These are phyloP conservation scores for Ascochyta clinopodiicola DNA, from an alignment of 2,329 filamentous ascomycete species.

Conservation along the genomic window DNA sequence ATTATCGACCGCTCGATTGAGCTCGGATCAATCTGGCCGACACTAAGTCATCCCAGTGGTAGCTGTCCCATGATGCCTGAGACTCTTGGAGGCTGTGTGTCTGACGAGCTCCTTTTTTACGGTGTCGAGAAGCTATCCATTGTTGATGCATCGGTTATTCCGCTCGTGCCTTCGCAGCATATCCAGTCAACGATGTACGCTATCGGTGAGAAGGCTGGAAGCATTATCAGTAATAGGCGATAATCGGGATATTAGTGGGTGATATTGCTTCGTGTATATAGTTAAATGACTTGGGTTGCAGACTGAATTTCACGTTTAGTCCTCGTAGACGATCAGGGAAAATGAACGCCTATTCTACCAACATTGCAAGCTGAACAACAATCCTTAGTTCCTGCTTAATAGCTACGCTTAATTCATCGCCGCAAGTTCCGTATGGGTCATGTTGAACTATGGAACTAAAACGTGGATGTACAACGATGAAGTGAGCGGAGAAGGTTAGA, in stretches of 20 bases:
- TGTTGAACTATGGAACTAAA: too few species aligned
- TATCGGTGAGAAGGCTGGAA: conserved; percentile 43
- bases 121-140: conserved; percentile 37
- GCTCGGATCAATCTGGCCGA: conserved; percentile 26
- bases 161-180: conserved; percentile 40
- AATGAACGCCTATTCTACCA: too few species aligned
- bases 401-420: too few species aligned
- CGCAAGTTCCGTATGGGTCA: too few species aligned
- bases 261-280: neutral
- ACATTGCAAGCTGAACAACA: too few species aligned
- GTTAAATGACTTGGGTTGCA: neutral
- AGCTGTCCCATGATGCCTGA: conserved; percentile 45
- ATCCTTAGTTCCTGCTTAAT: too few species aligned
- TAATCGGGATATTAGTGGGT: neutral
- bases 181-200: conserved; percentile 46
- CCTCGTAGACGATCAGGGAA: too few species aligned
- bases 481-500: too few species aligned
- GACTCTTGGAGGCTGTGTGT: conserved; percentile 39
- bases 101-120: conserved; percentile 36
- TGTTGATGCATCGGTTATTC: conserved; percentile 42
- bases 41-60: conserved; percentile 36
- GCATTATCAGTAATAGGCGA: conserved; percentile 36
- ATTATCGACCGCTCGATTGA: conserved; percentile 30
- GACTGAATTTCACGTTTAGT: too few species aligned
- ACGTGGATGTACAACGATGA: neutral